Percentiles rank a stretch among this genome's conserved stretches.
phyloP scores from a whole-genome alignment of 2,329 filamentous ascomycete genomes.

The Penicillium sp. region DNA sequence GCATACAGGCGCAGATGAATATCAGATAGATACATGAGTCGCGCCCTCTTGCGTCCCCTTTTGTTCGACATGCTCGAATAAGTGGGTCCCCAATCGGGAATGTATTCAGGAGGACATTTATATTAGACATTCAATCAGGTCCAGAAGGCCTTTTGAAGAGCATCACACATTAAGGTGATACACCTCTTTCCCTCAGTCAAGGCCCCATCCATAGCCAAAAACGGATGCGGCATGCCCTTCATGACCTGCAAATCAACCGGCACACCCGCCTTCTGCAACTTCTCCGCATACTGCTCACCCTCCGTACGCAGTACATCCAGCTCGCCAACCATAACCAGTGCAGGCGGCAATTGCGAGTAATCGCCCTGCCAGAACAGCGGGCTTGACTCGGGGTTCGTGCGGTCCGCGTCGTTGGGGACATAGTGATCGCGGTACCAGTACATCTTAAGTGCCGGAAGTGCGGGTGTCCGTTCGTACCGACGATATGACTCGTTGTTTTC shows the following conservation, averaged over 20 bases:
- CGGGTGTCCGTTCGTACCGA: slow-evolving; percentile 51
- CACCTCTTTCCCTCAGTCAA: slow-evolving; percentile 52
- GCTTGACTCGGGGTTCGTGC: slow-evolving; percentile 53
- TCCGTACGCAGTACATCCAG: slow-evolving; percentile 57
- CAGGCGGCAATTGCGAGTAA: slow-evolving; percentile 51
- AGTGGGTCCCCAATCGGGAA: rapidly evolving
- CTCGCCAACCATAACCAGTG: slow-evolving; percentile 54
- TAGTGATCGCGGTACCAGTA: slow-evolving; percentile 60
- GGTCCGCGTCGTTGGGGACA: slow-evolving; percentile 47
- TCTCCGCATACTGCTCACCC: slow-evolving; percentile 51
- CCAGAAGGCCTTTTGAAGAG: slow-evolving; percentile 33
- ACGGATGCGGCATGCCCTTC: slow-evolving; percentile 57
- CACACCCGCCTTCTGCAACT: slow-evolving; percentile 48
- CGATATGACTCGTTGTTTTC: slow-evolving; percentile 48
- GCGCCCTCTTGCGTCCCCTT: too few species aligned
- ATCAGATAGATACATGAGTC: too few species aligned
- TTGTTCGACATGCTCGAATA: neutral
- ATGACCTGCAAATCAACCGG: slow-evolving; percentile 49
- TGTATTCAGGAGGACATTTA: neutral
- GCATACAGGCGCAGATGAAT: too few species aligned
- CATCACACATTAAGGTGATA: slow-evolving; percentile 47
- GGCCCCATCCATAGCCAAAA: slow-evolving; percentile 57
- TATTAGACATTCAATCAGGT: slow-evolving; percentile 21
- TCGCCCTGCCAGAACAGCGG: slow-evolving; percentile 52
- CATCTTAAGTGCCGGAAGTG: slow-evolving; percentile 57